Evolutionary conservation across 257 asterid species (phyloP).

Genomic region (Galeopsis tetrahit): DNA sequence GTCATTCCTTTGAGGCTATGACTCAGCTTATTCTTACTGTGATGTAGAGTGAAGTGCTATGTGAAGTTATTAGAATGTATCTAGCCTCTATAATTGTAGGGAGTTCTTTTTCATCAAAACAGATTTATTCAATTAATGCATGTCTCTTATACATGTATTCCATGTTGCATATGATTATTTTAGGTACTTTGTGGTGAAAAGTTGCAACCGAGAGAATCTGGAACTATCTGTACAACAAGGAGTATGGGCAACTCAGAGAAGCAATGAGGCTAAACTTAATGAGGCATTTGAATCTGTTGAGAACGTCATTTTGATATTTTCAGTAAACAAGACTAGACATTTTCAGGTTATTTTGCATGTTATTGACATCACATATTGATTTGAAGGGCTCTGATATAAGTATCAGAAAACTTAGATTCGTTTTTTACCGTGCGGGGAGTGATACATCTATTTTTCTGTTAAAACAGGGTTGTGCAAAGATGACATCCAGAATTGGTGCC

Average conservation of each 20-base stretch:
- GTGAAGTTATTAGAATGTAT: slow-evolving; percentile 19
- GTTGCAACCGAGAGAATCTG: slow-evolving; percentile 98
- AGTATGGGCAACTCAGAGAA: slow-evolving; percentile 98
- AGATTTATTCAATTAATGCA: slow-evolving; percentile 24
- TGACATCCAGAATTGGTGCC: slow-evolving; percentile 91
- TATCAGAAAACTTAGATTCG: slow-evolving; percentile 27
- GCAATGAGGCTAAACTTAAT: slow-evolving; percentile 96
- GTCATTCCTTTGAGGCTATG: slow-evolving; percentile 18
- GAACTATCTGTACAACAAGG: slow-evolving; percentile 98
- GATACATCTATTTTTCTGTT: slow-evolving; percentile 39
- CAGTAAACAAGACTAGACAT: slow-evolving; percentile 91
- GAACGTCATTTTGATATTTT: slow-evolving; percentile 89
- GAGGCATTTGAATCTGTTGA: slow-evolving; percentile 97
- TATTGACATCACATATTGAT: slow-evolving; percentile 21
- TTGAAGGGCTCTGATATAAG: slow-evolving; percentile 20
- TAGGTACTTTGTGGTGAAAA: slow-evolving; percentile 98
- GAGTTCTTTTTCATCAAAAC: slow-evolving; percentile 6
- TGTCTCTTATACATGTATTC: slow-evolving; percentile 39
- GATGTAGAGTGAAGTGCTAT: neutral
- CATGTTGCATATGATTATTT: slow-evolving; percentile 43
- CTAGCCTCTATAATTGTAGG: slow-evolving; percentile 10
- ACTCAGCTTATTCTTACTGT: neutral
- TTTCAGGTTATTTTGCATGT: slow-evolving; percentile 71
- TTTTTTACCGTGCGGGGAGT: slow-evolving; percentile 10
- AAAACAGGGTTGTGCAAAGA: slow-evolving; percentile 94